A percentile compares a stretch with the other conserved stretches of the same genome.
These are phyloP conservation scores for Acer campestre DNA, from an alignment of 345 rosid species.

Conservation along the genomic window DNA sequence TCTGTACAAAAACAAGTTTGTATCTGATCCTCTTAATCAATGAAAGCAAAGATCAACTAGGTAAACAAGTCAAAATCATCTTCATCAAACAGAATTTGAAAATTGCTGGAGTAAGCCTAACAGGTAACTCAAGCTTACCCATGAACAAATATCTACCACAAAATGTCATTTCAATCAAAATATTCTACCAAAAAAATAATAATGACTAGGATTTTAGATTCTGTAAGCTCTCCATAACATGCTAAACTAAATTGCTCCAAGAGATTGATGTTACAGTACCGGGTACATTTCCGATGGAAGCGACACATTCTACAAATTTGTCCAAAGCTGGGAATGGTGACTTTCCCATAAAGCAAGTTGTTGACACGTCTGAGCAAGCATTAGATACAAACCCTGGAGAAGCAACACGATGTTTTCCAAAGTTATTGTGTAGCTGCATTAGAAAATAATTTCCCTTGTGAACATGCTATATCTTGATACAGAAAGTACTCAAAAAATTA, in stretches of 20 bases:
- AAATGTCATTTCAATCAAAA: neutral
- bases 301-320: constrained; percentile 72
- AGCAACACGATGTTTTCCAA: constrained; percentile 31
- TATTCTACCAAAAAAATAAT: neutral
- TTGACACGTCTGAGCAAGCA: constrained; percentile 44
- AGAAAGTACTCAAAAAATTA: neutral
- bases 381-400: constrained; percentile 37
- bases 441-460: constrained; percentile 14
- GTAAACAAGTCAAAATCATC: neutral
- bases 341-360: constrained; percentile 53
- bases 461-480: neutral
- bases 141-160: neutral
- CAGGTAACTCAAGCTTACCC: neutral
- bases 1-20: neutral
- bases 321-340: constrained; percentile 87
- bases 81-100: neutral
- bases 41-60: neutral
- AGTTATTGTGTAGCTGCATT: constrained; percentile 54
- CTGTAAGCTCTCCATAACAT: neutral
- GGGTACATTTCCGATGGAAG: constrained; percentile 63
- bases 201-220: neutral
- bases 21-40: neutral
- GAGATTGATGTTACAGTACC: constrained; percentile 46
- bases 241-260: constrained; percentile 8
- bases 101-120: neutral